Base-by-base conservation (phyloP, 768 basidiomycete genomes). In the Leccinum rimulosum region DNA sequence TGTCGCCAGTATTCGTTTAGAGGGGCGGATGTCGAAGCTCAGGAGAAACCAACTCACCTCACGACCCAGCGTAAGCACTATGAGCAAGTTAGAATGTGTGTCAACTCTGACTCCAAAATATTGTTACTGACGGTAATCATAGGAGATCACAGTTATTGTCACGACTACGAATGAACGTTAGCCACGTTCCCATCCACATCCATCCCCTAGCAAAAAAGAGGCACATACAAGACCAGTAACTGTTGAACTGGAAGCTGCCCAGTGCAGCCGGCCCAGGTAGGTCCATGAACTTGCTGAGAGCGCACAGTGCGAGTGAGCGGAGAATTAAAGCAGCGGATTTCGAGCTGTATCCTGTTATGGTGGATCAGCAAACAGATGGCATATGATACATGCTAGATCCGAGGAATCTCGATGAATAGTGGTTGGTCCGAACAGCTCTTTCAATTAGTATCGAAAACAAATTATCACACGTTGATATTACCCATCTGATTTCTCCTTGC, bases 81-180 rank as follows among this genome's bases (percentile, higher is more conserved):
- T 25, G 22, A 22, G 31, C 9, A 33, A 47, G 14, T 45, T 35
- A 58, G 17, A 45, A 31, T 52, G 5, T n/a, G 14, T 27, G 6
- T 35, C 12, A 8, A 49, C 53, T 56, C 28, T 50, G 49, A 43
- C n/a, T 22, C 17, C 25, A 22, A 30, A 31, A 31, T 10, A 17
- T 50, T 11, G 27, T 30, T 25, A 56, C 59, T 60, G 8, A 60
- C 59, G 11, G 11, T 60, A 60, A 22, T 60, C 59, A 22, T 60
- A 60, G 15, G 25, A 56, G 40, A 60, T 22, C 15, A 22, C 33
- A 12, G 55, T 60, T 30, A 60, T 52, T 9, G 38, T 36, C 35
- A 50, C 59, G 17, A 56, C 59, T 60, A 55, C 17, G 51, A 55
- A 25, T 12, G 22, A n/a, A 17, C 27, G 2, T 40, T n/a, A 31